phyloP scores from a whole-genome alignment of 768 basidiomycete species.

The Lactarius sp. region DNA sequence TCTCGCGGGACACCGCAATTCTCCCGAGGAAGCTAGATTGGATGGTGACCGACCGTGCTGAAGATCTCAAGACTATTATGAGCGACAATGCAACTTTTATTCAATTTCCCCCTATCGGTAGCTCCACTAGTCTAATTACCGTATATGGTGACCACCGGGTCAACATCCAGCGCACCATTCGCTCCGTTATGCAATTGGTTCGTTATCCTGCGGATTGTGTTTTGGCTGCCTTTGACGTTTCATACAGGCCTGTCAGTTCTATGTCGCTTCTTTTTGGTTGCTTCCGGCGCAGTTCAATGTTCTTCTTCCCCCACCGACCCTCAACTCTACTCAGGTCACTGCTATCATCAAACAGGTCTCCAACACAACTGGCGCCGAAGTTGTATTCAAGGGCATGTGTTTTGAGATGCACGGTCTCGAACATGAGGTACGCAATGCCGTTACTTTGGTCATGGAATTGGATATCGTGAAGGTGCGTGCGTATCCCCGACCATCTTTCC shows the following conservation, averaged over 20 bases:
- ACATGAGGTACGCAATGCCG: constrained; percentile 81
- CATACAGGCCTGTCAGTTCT: constrained; percentile 86
- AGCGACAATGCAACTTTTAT: constrained; percentile 95
- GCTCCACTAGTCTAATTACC: constrained; percentile 87
- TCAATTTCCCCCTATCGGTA: constrained; percentile 88
- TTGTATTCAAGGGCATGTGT: constrained; percentile 95
- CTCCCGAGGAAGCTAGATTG: constrained; percentile 96
- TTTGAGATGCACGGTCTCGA: constrained; percentile 97
- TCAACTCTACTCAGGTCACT: constrained; percentile 79
- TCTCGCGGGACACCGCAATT: constrained; percentile 90
- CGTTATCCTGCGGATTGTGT: constrained; percentile 33
- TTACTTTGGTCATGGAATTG: constrained; percentile 82
- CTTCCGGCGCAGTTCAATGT: constrained; percentile 92
- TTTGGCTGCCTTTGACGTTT: constrained; percentile 26
- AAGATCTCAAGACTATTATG: constrained; percentile 91
- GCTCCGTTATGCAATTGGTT: constrained; percentile 92
- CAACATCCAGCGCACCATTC: constrained; percentile 90
- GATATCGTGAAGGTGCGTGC: constrained; percentile 80
- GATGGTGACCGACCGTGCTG: constrained; percentile 95
- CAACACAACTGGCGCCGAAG: constrained; percentile 82
- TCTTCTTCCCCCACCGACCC: constrained; percentile 72
- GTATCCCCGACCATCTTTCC: background rate
- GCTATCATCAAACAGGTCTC: constrained; percentile 84
- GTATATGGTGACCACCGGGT: constrained; percentile 93
- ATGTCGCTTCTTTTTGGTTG: constrained; percentile 96